A percentile compares a stretch with the other conserved stretches of the same genome.
These are phyloP conservation scores for Gomphus sp. DNA, from an alignment of 1,284 basidiomycete genomes.

Conservation along the genomic window DNA sequence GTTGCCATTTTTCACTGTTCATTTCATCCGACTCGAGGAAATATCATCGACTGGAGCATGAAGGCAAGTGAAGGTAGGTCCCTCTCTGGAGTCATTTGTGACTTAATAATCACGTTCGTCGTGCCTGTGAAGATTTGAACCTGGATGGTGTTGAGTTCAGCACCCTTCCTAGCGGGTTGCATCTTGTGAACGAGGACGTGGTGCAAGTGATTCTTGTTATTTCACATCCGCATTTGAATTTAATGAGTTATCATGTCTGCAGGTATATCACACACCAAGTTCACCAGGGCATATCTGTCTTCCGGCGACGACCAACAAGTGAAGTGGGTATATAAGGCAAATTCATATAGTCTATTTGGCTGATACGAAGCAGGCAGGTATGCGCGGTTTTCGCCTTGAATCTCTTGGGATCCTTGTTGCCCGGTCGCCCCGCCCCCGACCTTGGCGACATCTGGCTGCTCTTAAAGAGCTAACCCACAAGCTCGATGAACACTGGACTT, in stretches of 20 bases:
- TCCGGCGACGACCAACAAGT: constrained; percentile 52
- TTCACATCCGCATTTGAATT: not conserved
- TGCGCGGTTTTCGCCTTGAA: constrained; percentile 68
- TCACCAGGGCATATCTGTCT: constrained; percentile 64
- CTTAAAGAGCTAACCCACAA: constrained; percentile 40
- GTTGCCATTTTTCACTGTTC: constrained; percentile 77
- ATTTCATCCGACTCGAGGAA: constrained; percentile 73
- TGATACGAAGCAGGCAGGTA: constrained; percentile 31
- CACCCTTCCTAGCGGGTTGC: constrained; percentile 70
- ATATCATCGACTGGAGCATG: constrained; percentile 64
- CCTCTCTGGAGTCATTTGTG: not conserved
- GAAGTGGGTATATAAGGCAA: constrained; percentile 24
- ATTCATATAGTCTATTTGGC: not conserved
- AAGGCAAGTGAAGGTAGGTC: constrained; percentile 57
- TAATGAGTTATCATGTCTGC: constrained; percentile 4
- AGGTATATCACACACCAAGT: constrained; percentile 66
- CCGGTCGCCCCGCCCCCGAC: constrained; percentile 50
- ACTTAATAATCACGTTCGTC: not conserved
- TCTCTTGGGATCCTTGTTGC: constrained; percentile 69
- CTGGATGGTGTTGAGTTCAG: constrained; percentile 69
- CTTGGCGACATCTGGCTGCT: constrained; percentile 59
- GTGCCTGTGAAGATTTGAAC: constrained; percentile 39
- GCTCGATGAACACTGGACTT: constrained; percentile 2
- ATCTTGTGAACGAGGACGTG: constrained; percentile 66
- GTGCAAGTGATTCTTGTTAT: constrained; percentile 39